Evolutionary conservation across 371 early-diverging fungal genomes (phyloP), one percentile per base, ranked within the genome.

Genomic region (Saksenaea vasiformis): DNA sequence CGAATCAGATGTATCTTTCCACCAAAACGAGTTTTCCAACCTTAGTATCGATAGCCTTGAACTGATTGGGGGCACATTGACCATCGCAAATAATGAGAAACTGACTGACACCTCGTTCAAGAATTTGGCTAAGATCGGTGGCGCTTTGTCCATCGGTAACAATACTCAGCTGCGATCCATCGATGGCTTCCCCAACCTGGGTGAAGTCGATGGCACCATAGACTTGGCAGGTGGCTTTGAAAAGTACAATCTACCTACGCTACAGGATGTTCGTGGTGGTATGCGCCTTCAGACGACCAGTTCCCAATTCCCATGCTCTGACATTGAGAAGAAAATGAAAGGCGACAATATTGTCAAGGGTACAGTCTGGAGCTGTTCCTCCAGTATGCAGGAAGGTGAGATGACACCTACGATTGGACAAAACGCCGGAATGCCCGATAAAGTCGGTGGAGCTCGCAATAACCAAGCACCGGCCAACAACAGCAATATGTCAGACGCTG

Each of bases 61-160:
- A 26, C 61, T 56, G 4, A 71, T 87, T 24, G 84, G 82, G 3
- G 85, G 84, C 35, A 82, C 87, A 0, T 39, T 87, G 26, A 73
- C 80, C 5, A 73, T 87, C 43, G 83, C 77, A 5, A 82, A 81
- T 53, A 85, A 85, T 59, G 77, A 85, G 37, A 55, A 71, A 17
- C 64, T 87, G 15, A 71, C 41, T 56, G 80, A 83, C 26, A 64
- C 76, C 1, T 79, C 87, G 1, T 82, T 87, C 75, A 64, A 77
- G 58, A 70, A 66, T 4, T 66, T 87, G n/a, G 54, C 62, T 9
- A 58, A 64, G 17, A 75, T 87, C 11, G 78, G 77, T 14, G 87
- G 87, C 19, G 86, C 87, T 10, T 68, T 87, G 3, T 73, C 80
- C 10, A 74, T 87, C 35, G 85, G 84, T 60, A 85, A 87, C 72